Conservation (phyloP, 441 rosid genomes). For the Viola pubescens region DNA sequence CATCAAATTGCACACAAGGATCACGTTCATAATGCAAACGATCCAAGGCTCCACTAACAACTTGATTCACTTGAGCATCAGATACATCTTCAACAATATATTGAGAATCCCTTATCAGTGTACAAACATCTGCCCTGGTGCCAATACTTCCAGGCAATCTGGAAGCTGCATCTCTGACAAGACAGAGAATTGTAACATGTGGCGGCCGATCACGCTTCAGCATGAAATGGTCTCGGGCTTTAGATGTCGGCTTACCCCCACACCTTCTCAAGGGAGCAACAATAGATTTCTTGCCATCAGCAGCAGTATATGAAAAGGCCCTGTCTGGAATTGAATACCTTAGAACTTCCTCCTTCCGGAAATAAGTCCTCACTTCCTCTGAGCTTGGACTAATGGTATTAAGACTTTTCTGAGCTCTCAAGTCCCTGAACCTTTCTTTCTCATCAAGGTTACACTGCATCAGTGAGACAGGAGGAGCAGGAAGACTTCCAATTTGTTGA, state of each 20-base stretch:
- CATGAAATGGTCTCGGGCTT: slow-evolving; percentile 99
- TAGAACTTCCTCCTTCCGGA: slow-evolving; percentile 82
- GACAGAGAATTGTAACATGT: slow-evolving; percentile 95
- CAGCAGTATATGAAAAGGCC: slow-evolving; percentile 95
- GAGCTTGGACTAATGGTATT: slow-evolving; percentile 74
- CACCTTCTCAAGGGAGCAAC: slow-evolving; percentile 99
- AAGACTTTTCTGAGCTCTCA: slow-evolving; percentile 98
- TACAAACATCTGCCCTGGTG: slow-evolving; percentile 99
- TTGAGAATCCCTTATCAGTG: slow-evolving; percentile 90
- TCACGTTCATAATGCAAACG: slow-evolving; percentile 98
- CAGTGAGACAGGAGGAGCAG: slow-evolving; percentile 83
- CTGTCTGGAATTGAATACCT: slow-evolving; percentile 98
- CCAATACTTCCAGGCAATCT: slow-evolving; percentile 98
- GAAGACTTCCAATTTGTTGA: slow-evolving; percentile 93
- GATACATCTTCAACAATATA: slow-evolving; percentile 86
- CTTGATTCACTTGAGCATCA: slow-evolving; percentile 87
- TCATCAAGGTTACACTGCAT: slow-evolving; percentile 84
- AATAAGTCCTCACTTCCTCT: slow-evolving; percentile 88
- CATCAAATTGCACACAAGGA: slow-evolving; percentile 93
- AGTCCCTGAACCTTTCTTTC: slow-evolving; percentile 96
- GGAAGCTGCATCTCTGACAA: slow-evolving; percentile 97
- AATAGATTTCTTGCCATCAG: slow-evolving; percentile 93
- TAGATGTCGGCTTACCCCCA: slow-evolving; percentile 99
- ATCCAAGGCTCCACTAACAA: slow-evolving; percentile 98
- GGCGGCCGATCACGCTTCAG: slow-evolving; percentile 99